A percentile compares a stretch with the other conserved stretches of the same genome.
phyloP scores from a whole-genome alignment of 1,139 yeast species.

The Debaryomyces nepalensis region DNA sequence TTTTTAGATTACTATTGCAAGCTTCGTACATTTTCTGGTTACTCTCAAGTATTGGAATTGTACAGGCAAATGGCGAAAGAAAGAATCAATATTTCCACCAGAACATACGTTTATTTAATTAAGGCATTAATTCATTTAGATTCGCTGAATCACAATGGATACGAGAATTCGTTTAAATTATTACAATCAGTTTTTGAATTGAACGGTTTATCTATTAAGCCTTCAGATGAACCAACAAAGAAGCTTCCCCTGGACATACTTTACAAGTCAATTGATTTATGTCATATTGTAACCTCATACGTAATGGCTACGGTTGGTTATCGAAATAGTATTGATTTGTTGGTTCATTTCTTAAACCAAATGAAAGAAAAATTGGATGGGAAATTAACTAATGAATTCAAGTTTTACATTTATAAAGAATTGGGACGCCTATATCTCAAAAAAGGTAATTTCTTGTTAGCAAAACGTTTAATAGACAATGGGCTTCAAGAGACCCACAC shows the following conservation, averaged over 20 bases:
- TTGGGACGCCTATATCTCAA: slow-evolving; percentile 34
- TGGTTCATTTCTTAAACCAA: slow-evolving; percentile 36
- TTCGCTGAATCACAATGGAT: slow-evolving; percentile 28
- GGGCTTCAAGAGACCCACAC: slow-evolving; percentile 32
- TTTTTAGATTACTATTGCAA: slow-evolving; percentile 30
- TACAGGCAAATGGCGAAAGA: slow-evolving; percentile 47
- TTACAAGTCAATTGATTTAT: slow-evolving; percentile 25
- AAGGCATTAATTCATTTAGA: slow-evolving; percentile 48
- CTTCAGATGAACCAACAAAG: slow-evolving; percentile 16
- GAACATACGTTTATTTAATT: slow-evolving; percentile 46
- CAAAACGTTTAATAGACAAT: slow-evolving; percentile 27
- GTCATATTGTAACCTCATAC: slow-evolving; percentile 32
- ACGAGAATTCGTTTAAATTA: slow-evolving; percentile 33
- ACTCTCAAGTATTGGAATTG: slow-evolving; percentile 34
- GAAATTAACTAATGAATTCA: slow-evolving; percentile 29
- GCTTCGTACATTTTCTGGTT: slow-evolving; percentile 31
- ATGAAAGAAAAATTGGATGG: slow-evolving; percentile 28
- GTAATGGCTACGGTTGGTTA: slow-evolving; percentile 24
- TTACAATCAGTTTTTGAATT: slow-evolving; percentile 39
- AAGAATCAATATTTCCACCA: slow-evolving; percentile 36
- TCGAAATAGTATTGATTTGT: slow-evolving; percentile 27
- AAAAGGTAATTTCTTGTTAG: slow-evolving; percentile 28
- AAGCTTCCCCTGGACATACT: slow-evolving; percentile 18
- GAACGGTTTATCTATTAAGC: slow-evolving; percentile 30
- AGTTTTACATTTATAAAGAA: slow-evolving; percentile 31